Evolutionary conservation across 2,329 filamentous ascomycete species (phyloP), one percentile per base, ranked within the genome.

Genomic region (Talaromyces sp.): DNA sequence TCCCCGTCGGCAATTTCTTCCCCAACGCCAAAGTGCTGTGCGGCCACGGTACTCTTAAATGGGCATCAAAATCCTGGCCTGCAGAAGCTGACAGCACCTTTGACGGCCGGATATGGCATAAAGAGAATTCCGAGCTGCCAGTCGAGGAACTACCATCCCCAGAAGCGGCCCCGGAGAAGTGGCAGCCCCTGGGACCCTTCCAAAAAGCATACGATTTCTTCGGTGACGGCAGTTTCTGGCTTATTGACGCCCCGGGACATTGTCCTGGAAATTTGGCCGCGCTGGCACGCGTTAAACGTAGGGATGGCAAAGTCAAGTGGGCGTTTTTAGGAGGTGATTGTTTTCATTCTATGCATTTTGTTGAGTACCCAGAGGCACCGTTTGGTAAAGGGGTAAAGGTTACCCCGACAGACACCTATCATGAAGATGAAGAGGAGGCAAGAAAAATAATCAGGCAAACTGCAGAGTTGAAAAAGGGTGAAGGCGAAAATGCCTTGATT

Each of bases 241-340:
- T 77, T 8, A 72, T 78, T 9, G 73, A 77, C 24, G 75, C 75
- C 14, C 76, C 75, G 2, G 76, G 76, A 24, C 77, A 74, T 68
- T 74, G 77, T 72, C 69, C 75, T 52, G 72, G 77, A 14, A 77
- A 80, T 72, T 68, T 84, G 76, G 61, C 80, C 72, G 80, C 79
- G 4, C 33, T 62, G 19, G 60, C 60, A 19, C 60, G 60, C 16
- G 22, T 39, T 1, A 27, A 39, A 35, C 48, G 60, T 2, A 62
- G 47, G n/a, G 60, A 62, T 54, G 60, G 60, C 4, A 54, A 7
- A n/a, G 9, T 62, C 22, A 62, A 62, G 27, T 63, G 52, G 61
- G 50, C 37, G 5, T 63, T 63, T 19, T 47, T 63, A 41, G 61
- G 61, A 2, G 61, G 61, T 9, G 61, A 63, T 56, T 63, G 50